A percentile compares a stretch with the other conserved stretches of the same genome.
Conservation (phyloP, 305 asterid genomes). For the Fraxinus floribunda region DNA sequence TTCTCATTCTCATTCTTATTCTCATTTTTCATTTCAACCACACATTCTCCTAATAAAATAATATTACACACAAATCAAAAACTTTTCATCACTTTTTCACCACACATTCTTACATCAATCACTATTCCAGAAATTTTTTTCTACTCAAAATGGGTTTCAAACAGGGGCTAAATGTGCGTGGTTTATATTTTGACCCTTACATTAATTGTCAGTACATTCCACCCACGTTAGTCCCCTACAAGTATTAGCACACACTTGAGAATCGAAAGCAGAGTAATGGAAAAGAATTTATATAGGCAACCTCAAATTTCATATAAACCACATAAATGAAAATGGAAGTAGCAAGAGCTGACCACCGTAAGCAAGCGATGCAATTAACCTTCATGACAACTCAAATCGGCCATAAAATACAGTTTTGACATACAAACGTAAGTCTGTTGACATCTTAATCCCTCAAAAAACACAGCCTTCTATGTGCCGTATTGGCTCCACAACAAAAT, state of each 20-base stretch:
- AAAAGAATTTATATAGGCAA: no score
- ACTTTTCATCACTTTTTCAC: no score
- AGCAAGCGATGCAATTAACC: constrained; percentile 1
- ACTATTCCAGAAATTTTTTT: no score
- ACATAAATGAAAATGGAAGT: neutral
- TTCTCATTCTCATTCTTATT: no score
- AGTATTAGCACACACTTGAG: neutral
- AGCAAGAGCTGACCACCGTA: constrained; percentile 21
- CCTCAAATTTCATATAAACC: neutral
- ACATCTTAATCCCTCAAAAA: constrained; percentile 24
- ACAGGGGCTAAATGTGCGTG: no score
- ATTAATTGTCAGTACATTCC: constrained; percentile 25
- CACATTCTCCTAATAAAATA: no score
- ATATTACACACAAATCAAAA: no score
- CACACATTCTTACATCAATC: no score
- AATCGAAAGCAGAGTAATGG: neutral
- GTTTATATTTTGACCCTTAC: neutral
- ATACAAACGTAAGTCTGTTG: neutral
- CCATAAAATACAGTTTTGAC: constrained; percentile 10
- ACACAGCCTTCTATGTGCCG: constrained; percentile 18
- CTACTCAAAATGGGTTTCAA: neutral
- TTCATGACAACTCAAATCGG: constrained; percentile 15
- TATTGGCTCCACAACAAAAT: constrained; percentile 23
- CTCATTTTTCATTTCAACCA: no score
- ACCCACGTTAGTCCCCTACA: constrained; percentile 4